phyloP scores from a whole-genome alignment of 306 rosid genomes.

The Nissolia schottii region DNA sequence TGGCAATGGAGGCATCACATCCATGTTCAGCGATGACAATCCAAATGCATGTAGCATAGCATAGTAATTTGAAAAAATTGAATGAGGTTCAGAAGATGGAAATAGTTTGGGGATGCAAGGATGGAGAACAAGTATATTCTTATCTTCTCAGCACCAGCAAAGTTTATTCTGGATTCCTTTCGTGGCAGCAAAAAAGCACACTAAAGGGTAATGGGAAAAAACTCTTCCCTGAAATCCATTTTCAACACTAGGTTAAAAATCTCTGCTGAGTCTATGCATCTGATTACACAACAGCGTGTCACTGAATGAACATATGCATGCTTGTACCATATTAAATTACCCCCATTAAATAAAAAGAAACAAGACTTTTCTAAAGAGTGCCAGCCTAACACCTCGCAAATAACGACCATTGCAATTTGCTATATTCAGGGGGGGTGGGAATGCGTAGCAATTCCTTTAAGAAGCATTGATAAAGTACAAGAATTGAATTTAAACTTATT shows the following conservation, averaged over 20 bases:
- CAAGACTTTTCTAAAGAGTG: neutral
- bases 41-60: constrained; percentile 85
- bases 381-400: neutral
- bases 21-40: constrained; percentile 90
- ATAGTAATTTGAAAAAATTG: constrained; percentile 29
- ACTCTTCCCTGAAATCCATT: neutral
- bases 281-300: neutral
- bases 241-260: neutral
- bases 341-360: neutral
- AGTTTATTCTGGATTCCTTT: constrained; percentile 36
- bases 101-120: constrained; percentile 26
- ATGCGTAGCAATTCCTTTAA: neutral
- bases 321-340: neutral
- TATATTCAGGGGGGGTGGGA: neutral
- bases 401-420: neutral
- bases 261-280: neutral
- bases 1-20: constrained; percentile 46
- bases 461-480: no score
- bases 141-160: constrained; percentile 39
- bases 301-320: neutral
- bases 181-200: neutral
- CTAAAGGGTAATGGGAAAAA: neutral
- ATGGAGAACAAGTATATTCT: constrained; percentile 45
- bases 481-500: neutral
- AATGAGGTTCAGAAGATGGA: constrained; percentile 1